A percentile compares a stretch with the other conserved stretches of the same genome.
These are phyloP conservation scores for Mycena vulgaris DNA, from an alignment of 768 basidiomycete genomes.

Conservation along the genomic window DNA sequence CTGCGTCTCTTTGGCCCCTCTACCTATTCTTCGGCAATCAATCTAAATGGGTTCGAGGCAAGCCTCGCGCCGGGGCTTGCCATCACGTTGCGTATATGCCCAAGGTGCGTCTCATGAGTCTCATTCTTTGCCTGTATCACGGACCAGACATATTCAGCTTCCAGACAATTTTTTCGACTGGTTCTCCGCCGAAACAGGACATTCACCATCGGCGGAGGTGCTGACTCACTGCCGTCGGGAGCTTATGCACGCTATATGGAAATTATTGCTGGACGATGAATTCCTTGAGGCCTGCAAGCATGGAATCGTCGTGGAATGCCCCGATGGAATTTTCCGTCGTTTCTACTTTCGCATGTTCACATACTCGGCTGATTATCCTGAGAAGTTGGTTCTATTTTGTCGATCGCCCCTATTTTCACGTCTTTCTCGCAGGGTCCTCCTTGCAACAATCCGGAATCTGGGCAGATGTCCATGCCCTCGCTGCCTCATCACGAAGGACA, in stretches of 20 bases:
- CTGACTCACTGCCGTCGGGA: conserved; percentile 53
- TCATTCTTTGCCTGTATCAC: background rate
- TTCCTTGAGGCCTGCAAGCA: conserved; percentile 47
- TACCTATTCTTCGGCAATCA: conserved; percentile 58
- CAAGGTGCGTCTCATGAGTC: conserved; percentile 42
- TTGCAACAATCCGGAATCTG: conserved; percentile 51
- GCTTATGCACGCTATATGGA: conserved; percentile 53
- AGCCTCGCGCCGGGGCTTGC: conserved; percentile 44
- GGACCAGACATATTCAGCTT: background rate
- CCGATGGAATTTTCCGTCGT: conserved; percentile 49
- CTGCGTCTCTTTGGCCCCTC: conserved; percentile 57
- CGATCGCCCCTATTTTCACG: background rate
- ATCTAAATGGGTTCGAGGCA: conserved; percentile 56
- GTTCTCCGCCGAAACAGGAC: conserved; percentile 32
- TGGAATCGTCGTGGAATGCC: conserved; percentile 50
- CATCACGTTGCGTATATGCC: conserved; percentile 60
- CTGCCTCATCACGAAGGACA: conserved; percentile 49
- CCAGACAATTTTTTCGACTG: conserved; percentile 33
- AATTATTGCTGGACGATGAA: conserved; percentile 41
- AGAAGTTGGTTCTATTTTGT: conserved; percentile 45
- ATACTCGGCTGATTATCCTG: conserved; percentile 54
- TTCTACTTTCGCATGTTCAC: conserved; percentile 50
- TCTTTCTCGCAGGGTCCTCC: conserved; percentile 46
- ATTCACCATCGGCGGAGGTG: conserved; percentile 27
- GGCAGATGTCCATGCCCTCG: conserved; percentile 56